Evolutionary conservation across 305 asterid genomes (phyloP).

Genomic region (Solanum hybrid): DNA sequence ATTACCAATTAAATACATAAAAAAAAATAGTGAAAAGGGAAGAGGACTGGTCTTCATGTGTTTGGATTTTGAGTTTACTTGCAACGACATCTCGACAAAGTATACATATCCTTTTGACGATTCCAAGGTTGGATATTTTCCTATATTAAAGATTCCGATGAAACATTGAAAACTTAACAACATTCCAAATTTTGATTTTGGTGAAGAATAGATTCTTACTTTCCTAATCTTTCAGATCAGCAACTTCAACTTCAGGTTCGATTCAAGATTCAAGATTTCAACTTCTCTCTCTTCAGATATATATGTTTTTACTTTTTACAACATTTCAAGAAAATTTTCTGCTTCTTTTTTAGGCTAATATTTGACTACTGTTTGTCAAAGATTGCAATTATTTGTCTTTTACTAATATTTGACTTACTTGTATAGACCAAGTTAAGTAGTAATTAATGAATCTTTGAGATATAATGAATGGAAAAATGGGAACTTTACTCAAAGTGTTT

Average conservation of each 20-base stretch:
- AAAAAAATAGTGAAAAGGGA: background rate
- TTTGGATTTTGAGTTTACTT: background rate
- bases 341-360: background rate
- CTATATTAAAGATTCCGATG: background rate
- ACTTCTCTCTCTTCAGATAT: background rate
- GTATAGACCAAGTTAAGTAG: background rate
- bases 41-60: background rate
- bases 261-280: background rate
- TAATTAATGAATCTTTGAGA: background rate
- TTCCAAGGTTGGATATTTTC: slow-evolving; percentile 2
- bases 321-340: background rate
- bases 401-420: background rate
- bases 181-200: background rate
- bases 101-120: background rate
- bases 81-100: background rate
- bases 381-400: background rate
- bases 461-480: background rate
- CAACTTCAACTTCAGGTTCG: background rate
- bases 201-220: background rate
- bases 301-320: background rate
- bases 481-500: background rate
- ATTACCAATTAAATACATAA: background rate
- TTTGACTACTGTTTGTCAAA: background rate
- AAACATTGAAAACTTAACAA: background rate
- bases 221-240: background rate